A percentile compares a stretch with the other conserved stretches of the same genome.
phyloP scores from a whole-genome alignment of 768 basidiomycete genomes.

The Hericium rajendrae region DNA sequence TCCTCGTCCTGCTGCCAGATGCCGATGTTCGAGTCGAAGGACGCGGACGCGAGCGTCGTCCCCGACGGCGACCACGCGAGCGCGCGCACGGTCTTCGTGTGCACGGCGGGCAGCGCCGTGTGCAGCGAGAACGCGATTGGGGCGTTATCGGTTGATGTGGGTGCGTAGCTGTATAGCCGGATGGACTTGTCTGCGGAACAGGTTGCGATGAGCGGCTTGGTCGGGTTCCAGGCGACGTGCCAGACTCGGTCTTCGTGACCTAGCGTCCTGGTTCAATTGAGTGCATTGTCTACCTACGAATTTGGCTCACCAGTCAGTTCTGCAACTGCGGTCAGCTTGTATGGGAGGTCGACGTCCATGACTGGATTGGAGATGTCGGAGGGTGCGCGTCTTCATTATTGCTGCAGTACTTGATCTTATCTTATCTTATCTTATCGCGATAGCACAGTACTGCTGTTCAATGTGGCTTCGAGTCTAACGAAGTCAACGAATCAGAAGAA shows the following conservation, averaged over 20 bases:
- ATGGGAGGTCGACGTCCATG: conserved; percentile 1
- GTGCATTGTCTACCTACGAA: background rate
- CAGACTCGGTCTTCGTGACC: conserved; percentile 84
- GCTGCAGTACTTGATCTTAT: no score
- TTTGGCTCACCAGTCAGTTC: conserved; percentile 4
- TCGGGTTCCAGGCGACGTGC: conserved; percentile 85
- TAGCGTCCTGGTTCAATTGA: conserved; percentile 6
- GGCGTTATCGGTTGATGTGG: conserved; percentile 12
- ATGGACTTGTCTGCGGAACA: conserved; percentile 94
- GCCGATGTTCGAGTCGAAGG: conserved; percentile 88
- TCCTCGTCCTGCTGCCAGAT: conserved; percentile 70
- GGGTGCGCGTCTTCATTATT: no score
- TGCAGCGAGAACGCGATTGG: conserved; percentile 37
- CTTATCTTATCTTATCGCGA: no score
- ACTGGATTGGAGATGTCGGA: background rate
- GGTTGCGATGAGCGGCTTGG: conserved; percentile 73
- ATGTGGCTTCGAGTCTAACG: no score
- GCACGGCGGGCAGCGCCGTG: conserved; percentile 71
- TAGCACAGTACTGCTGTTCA: no score
- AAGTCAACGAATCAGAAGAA: no score
- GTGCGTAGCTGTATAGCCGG: conserved; percentile 64
- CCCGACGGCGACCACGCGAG: conserved; percentile 89
- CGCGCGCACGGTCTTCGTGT: conserved; percentile 79
- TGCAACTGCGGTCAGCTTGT: conserved; percentile 4
- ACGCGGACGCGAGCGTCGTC: conserved; percentile 77